Conservation (phyloP, 2,329 filamentous ascomycete genomes). For the Ophiostoma australiae region DNA sequence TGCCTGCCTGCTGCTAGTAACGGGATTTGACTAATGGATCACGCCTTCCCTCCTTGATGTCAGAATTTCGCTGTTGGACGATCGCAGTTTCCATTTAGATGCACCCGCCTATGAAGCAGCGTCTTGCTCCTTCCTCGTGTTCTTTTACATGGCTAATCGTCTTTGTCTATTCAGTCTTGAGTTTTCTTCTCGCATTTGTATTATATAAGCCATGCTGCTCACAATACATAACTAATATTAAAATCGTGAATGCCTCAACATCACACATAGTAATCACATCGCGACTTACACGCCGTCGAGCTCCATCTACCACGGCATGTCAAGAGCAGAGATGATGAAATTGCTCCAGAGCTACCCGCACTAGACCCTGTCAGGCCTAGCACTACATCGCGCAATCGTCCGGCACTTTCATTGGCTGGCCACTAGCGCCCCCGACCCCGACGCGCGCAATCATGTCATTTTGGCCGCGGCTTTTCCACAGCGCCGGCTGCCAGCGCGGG, state of each 20-base stretch:
- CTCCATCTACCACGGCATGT: not conserved
- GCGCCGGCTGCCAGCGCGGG: constrained; percentile 15
- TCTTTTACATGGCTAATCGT: not conserved
- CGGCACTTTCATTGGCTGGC: constrained; percentile 23
- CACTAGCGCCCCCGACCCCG: not conserved
- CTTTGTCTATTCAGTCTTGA: too few relatives aligned
- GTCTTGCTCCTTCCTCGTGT: not conserved
- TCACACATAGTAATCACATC: not conserved
- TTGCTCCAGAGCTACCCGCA: constrained; percentile 23
- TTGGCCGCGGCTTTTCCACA: constrained; percentile 21
- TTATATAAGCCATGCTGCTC: not conserved
- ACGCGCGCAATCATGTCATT: constrained; percentile 27
- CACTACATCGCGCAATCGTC: constrained; percentile 28
- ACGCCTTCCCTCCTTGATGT: constrained; percentile 26
- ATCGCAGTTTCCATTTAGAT: constrained; percentile 3
- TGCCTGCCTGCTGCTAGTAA: constrained; percentile 9
- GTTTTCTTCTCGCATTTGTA: not conserved
- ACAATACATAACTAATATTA: too few relatives aligned
- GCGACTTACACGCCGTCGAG: constrained; percentile 13
- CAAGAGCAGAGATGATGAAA: constrained; percentile 11
- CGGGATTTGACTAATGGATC: constrained; percentile 27
- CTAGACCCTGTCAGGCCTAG: constrained; percentile 25
- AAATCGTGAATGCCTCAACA: not conserved
- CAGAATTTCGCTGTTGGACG: not conserved
- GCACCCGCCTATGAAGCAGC: not conserved